Percentiles rank a stretch among this genome's conserved stretches.
Evolutionary conservation across 2,329 filamentous ascomycete species (phyloP).

Genomic region (Botrytis aclada): DNA sequence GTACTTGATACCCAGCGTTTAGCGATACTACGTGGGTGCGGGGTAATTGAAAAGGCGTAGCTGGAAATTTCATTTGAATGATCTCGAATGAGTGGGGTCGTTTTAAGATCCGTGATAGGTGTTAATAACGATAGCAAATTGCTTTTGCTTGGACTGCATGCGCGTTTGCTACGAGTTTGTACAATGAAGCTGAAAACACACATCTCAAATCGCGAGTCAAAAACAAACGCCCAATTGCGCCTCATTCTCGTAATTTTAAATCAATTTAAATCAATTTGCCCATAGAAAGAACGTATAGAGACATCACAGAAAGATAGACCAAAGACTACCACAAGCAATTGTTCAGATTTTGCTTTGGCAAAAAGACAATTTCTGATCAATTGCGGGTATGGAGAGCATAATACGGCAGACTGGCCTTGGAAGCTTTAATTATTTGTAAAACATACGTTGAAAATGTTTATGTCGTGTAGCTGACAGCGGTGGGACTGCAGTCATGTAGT

Average conservation of each 20-base stretch:
- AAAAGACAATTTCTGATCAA: neutral
- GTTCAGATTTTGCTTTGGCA: neutral
- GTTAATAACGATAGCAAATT: neutral
- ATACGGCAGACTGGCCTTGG: fast-evolving
- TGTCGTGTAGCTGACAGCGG: neutral
- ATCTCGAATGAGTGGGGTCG: neutral
- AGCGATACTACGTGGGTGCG: neutral
- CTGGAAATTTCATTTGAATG: neutral
- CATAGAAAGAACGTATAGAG: neutral
- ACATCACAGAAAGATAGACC: neutral
- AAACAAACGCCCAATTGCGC: neutral
- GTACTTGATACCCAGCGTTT: neutral
- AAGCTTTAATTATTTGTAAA: too few species aligned
- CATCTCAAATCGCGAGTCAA: neutral
- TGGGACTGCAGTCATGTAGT: neutral
- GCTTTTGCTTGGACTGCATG: neutral
- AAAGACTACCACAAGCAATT: neutral
- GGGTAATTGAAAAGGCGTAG: neutral
- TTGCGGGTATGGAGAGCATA: neutral
- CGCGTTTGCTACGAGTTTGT: neutral
- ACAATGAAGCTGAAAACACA: neutral
- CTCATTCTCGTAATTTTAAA: neutral
- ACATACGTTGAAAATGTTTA: neutral
- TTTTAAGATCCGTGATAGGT: neutral
- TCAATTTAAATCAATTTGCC: neutral